Percentiles rank a stretch among this genome's conserved stretches.
These are phyloP conservation scores for Microbotryum intermedium DNA, from an alignment of 1,284 basidiomycete genomes.

Conservation along the genomic window DNA sequence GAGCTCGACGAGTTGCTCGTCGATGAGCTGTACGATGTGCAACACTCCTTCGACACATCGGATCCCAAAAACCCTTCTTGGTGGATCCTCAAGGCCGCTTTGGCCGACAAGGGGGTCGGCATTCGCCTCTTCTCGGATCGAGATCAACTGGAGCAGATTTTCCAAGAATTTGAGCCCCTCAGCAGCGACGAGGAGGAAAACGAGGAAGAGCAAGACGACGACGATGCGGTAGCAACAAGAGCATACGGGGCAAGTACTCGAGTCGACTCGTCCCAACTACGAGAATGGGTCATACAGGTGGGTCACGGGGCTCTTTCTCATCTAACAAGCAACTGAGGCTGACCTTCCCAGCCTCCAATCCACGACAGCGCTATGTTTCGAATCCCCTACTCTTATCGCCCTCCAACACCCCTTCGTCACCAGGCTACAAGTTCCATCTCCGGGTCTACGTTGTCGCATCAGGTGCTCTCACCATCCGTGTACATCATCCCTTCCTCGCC, in stretches of 20 bases:
- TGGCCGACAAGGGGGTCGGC: constrained; percentile 93
- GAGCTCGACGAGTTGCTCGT: constrained; percentile 89
- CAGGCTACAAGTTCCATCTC: constrained; percentile 68
- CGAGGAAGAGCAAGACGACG: constrained; percentile 40
- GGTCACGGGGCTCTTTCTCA: constrained; percentile 16
- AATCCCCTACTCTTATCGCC: constrained; percentile 58
- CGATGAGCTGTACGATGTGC: constrained; percentile 88
- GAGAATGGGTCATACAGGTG: constrained; percentile 96
- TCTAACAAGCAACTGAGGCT: not conserved
- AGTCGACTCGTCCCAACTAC: constrained; percentile 59
- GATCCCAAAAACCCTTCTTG: constrained; percentile 49
- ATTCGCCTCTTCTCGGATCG: constrained; percentile 82
- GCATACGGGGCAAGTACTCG: constrained; percentile 30
- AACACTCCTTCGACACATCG: constrained; percentile 49
- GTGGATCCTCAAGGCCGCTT: constrained; percentile 95
- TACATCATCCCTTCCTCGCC: constrained; percentile 25
- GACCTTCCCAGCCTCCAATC: too few species aligned
- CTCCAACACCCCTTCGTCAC: constrained; percentile 36
- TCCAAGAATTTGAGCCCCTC: constrained; percentile 69
- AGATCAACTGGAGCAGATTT: constrained; percentile 63
- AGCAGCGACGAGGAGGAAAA: constrained; percentile 42
- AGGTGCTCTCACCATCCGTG: constrained; percentile 38
- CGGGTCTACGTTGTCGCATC: constrained; percentile 82
- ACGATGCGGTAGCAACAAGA: constrained; percentile 52
- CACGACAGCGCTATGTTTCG: constrained; percentile 65